Conservation (phyloP, 2,329 filamentous ascomycete genomes). For the Aulographum hederae region DNA sequence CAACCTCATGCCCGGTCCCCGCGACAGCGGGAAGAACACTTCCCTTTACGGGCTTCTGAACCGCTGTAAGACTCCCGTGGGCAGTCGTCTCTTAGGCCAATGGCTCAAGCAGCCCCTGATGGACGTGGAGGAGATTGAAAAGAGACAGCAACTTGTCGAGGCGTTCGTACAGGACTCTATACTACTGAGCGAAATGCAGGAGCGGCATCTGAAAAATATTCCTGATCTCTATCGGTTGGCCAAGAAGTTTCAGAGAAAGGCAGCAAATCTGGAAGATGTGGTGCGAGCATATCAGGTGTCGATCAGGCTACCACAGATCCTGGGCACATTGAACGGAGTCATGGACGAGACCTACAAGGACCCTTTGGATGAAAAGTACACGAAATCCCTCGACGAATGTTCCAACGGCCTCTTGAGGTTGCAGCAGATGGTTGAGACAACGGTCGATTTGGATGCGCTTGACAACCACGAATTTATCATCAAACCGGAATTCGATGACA, state of each 20-base stretch:
- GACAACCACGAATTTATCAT: conserved; percentile 98
- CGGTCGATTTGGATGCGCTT: conserved; percentile 83
- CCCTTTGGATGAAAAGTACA: conserved; percentile 74
- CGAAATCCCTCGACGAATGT: conserved; percentile 33
- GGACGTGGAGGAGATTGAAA: conserved; percentile 75
- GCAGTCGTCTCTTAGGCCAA: conserved; percentile 75
- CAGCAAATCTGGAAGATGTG: conserved; percentile 86
- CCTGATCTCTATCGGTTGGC: conserved; percentile 86
- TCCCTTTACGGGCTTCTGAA: conserved; percentile 87
- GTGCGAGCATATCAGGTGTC: conserved; percentile 89
- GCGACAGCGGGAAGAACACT: conserved; percentile 95
- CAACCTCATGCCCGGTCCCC: conserved; percentile 89
- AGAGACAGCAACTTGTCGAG: conserved; percentile 83
- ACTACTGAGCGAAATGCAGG: conserved; percentile 86
- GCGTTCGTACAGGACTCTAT: conserved; percentile 89
- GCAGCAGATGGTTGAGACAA: conserved; percentile 97
- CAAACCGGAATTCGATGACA: conserved; percentile 93
- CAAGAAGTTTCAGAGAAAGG: conserved; percentile 84
- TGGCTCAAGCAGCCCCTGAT: conserved; percentile 98
- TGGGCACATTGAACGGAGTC: conserved; percentile 73
- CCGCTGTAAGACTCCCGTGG: conserved; percentile 92
- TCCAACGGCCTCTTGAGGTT: conserved; percentile 68
- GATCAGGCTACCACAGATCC: conserved; percentile 77
- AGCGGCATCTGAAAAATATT: conserved; percentile 82
- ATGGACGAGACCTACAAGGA: conserved; percentile 92